Evolutionary conservation across 2,329 filamentous ascomycete genomes (phyloP).

Genomic region (Talaromyces sp.): DNA sequence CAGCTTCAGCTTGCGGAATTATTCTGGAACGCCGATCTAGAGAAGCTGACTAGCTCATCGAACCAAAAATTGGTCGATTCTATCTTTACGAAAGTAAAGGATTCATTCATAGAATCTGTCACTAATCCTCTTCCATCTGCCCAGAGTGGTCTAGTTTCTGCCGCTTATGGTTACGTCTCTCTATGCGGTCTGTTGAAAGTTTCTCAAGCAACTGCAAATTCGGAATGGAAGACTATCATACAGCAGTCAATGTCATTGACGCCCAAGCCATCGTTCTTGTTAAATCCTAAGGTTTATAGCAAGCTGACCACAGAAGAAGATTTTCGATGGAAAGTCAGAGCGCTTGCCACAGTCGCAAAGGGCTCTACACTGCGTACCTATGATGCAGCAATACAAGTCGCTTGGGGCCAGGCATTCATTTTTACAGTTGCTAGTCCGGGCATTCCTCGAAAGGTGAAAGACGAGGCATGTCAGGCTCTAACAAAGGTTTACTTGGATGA

Average conservation of each 20-base stretch:
- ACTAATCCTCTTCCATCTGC: conserved; percentile 73
- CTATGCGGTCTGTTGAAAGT: conserved; percentile 55
- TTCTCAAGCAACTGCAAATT: conserved; percentile 46
- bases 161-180: conserved; percentile 69
- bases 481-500: conserved; percentile 61
- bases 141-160: conserved; percentile 77
- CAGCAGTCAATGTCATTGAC: conserved; percentile 64
- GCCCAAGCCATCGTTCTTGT: conserved; percentile 82
- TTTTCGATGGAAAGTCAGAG: conserved; percentile 68
- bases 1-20: conserved; percentile 68
- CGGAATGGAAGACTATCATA: conserved; percentile 48
- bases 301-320: conserved; percentile 75
- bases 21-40: conserved; percentile 55
- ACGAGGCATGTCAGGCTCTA: conserved; percentile 59
- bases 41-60: conserved; percentile 49
- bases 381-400: conserved; percentile 50
- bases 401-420: conserved; percentile 84
- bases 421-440: conserved; percentile 65
- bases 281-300: conserved; percentile 79
- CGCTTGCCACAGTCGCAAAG: conserved; percentile 60
- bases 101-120: conserved; percentile 72
- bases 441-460: conserved; percentile 60
- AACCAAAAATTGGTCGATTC: conserved; percentile 48
- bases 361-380: conserved; percentile 51
- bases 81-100: conserved; percentile 50